Conservation (phyloP, 2,329 filamentous ascomycete species). For the Hymenoscyphus occultus region DNA sequence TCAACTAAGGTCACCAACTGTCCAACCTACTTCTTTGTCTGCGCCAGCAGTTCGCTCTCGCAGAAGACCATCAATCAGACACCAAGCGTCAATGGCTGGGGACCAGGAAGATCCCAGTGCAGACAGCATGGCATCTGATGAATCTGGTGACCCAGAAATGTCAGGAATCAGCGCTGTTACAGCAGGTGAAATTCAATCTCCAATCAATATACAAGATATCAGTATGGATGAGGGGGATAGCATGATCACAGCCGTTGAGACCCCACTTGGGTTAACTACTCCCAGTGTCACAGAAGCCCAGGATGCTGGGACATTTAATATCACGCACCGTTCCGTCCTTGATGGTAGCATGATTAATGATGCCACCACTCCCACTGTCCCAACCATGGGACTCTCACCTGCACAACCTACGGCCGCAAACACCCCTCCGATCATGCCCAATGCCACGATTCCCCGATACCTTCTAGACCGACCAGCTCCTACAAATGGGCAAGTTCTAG, state of each 20-base stretch:
- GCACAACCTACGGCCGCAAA: slow-evolving; percentile 57
- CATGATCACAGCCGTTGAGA: slow-evolving; percentile 68
- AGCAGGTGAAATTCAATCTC: slow-evolving; percentile 73
- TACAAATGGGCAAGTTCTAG: slow-evolving; percentile 68
- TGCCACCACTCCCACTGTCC: slow-evolving; percentile 63
- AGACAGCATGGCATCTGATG: slow-evolving; percentile 79
- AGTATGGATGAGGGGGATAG: slow-evolving; percentile 73
- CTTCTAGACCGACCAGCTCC: slow-evolving; percentile 70
- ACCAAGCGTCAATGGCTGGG: slow-evolving; percentile 81
- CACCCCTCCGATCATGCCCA: slow-evolving; percentile 72
- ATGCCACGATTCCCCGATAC: slow-evolving; percentile 73
- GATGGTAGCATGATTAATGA: slow-evolving; percentile 81
- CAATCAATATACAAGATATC: slow-evolving; percentile 82
- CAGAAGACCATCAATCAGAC: slow-evolving; percentile 79
- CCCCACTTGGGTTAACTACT: slow-evolving; percentile 70
- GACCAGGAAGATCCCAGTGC: slow-evolving; percentile 84
- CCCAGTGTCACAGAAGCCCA: slow-evolving; percentile 79
- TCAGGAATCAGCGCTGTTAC: slow-evolving; percentile 69
- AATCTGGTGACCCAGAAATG: slow-evolving; percentile 72
- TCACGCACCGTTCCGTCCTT: slow-evolving; percentile 78
- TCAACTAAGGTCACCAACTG: slow-evolving; percentile 56
- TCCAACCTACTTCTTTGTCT: slow-evolving; percentile 51
- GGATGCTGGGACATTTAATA: slow-evolving; percentile 88
- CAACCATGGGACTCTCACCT: slow-evolving; percentile 70
- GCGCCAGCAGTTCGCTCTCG: slow-evolving; percentile 55